Evolutionary conservation across 2,329 filamentous ascomycete species (phyloP).

Genomic region (Elsinoe fawcettii): DNA sequence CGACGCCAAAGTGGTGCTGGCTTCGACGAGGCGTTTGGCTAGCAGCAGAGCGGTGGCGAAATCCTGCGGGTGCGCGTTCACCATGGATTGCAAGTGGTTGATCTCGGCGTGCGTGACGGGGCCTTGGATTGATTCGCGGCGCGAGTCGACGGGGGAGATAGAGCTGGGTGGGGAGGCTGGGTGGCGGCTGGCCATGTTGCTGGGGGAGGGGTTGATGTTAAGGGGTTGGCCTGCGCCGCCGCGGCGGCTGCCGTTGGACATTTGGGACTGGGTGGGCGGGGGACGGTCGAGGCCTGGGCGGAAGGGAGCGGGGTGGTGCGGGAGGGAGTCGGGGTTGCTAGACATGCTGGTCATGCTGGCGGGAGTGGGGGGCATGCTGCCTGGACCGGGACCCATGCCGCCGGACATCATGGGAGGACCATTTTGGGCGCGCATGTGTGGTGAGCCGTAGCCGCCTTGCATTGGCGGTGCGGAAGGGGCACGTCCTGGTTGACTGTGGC

Average conservation of each 20-base stretch:
- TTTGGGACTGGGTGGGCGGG: background rate
- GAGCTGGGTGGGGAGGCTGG: constrained; percentile 31
- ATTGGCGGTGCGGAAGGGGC: constrained; percentile 16
- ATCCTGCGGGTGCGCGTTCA: constrained; percentile 66
- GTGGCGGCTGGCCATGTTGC: constrained; percentile 4
- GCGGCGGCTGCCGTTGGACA: constrained; percentile 11
- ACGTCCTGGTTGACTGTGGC: constrained; percentile 8
- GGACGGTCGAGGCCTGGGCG: constrained; percentile 40
- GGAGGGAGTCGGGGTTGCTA: constrained; percentile 48
- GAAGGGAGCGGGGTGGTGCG: constrained; percentile 49
- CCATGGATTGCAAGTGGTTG: constrained; percentile 60
- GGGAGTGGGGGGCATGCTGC: background rate
- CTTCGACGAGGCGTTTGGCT: constrained; percentile 80
- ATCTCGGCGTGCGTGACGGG: constrained; percentile 74
- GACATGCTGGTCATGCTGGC: constrained; percentile 6
- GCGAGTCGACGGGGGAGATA: constrained; percentile 21
- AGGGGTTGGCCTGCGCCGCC: constrained; percentile 22
- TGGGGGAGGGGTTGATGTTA: constrained; percentile 20
- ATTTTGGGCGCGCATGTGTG: background rate
- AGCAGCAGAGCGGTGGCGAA: constrained; percentile 62
- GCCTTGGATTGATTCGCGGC: constrained; percentile 19
- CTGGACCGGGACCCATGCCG: background rate
- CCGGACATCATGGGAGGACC: constrained; percentile 19
- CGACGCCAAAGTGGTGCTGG: constrained; percentile 69
- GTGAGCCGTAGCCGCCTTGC: background rate